Percentiles rank a stretch among this genome's conserved stretches.
Evolutionary conservation across 257 asterid genomes (phyloP).

Genomic region (Solanum okadae): DNA sequence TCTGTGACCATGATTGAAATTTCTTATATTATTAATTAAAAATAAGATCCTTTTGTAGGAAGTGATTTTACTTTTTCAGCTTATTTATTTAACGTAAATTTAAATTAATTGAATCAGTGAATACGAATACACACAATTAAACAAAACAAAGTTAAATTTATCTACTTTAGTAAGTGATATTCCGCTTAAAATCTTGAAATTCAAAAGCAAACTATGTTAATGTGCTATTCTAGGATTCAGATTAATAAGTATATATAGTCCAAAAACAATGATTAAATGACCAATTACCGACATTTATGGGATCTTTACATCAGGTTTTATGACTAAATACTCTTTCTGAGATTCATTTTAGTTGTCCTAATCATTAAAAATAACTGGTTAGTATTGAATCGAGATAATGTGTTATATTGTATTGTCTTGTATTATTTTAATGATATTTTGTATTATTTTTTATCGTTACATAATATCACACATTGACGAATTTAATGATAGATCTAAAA

Average conservation of each 20-base stretch:
- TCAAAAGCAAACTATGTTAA: neutral
- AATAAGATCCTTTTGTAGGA: neutral
- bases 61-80: neutral
- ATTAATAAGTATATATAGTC: neutral
- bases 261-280: neutral
- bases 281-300: too few species aligned
- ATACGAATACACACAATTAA: neutral
- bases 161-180: neutral
- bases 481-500: neutral
- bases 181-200: neutral
- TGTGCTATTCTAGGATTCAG: neutral
- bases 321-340: neutral
- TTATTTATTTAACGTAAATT: neutral
- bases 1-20: neutral
- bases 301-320: neutral
- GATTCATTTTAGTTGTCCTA: neutral
- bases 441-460: too few species aligned
- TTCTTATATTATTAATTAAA: neutral
- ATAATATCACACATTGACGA: too few species aligned
- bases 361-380: neutral
- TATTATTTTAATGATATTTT: too few species aligned
- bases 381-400: too few species aligned
- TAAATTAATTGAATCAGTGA: neutral
- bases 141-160: neutral
- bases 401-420: neutral